Base-by-base conservation (phyloP, 202 grass and related monocot genomes). In the Carex sylvatica region DNA sequence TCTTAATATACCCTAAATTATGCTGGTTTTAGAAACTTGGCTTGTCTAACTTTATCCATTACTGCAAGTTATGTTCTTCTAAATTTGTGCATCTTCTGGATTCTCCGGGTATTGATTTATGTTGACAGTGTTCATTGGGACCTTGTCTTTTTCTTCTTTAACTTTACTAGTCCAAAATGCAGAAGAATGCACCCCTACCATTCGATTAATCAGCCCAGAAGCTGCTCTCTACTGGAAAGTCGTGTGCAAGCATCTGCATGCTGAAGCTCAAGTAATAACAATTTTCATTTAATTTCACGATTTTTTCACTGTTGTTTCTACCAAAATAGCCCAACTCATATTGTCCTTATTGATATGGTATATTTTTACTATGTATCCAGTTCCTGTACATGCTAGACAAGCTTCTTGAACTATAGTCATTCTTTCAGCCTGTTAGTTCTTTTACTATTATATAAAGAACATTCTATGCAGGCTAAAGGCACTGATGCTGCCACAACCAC, bases 151-250 rank as follows among this genome's bases (percentile, higher is more conserved):
- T 55, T 14, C 47, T 15, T 74, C 0, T 24, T 70, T 63, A 26
- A 49, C 23, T 44, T 80, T 52, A 30, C 4, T 68, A 35, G 14
- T 82, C 18, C 15, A 69, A 82, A 56, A 69, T 90, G 31, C 24
- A 85, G 88, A 66, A 93, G 91, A 95, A 83, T 70, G 70, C 76
- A 77, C 14, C 81, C 80, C 87, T 16, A 78, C 47, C 64, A 84
- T 92, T 92, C 80, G 86, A 71, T 87, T 99, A 72, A 99, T 93
- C 90, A 88, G 90, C 78, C 89, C 91, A 52, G 96, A 99, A 84
- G 78, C 83, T 88, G 91, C 91, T 84, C 89, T 99, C 84, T 99
- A 99, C 85, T 99, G 93, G 96, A 99, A 84, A 85, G 88, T 83
- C 64, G 70, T 93, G 56, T 99, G 93, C 88, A 90, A 82, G 81